Conservation (phyloP, 768 basidiomycete genomes). For the Kwoniella europaea region DNA sequence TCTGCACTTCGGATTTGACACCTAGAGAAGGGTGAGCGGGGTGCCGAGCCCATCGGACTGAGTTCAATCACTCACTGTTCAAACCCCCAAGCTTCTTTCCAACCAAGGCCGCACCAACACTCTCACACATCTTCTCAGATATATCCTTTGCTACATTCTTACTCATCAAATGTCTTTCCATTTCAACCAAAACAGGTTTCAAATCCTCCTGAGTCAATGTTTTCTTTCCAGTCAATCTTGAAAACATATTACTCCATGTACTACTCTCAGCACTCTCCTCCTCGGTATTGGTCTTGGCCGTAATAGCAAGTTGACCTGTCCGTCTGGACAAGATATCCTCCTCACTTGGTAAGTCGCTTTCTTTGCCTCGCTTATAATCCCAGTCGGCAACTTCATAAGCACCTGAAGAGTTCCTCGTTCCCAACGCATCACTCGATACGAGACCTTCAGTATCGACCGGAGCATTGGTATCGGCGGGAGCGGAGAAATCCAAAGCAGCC, state of each 20-base stretch:
- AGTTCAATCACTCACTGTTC: conserved; percentile 67
- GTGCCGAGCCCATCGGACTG: conserved; percentile 15
- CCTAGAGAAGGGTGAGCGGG: conserved; percentile 61
- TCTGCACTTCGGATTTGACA: conserved; percentile 79
- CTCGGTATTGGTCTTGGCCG: conserved; percentile 1
- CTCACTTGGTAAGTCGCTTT: conserved; percentile 52
- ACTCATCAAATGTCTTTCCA: conserved; percentile 98
- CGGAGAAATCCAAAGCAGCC: conserved; percentile 82
- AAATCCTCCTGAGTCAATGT: conserved; percentile 80
- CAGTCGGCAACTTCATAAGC: conserved; percentile 80
- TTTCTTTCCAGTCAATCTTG: conserved; percentile 80
- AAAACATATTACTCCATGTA: conserved; percentile 79
- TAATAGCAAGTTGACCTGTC: conserved; percentile 27
- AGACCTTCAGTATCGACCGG: conserved; percentile 52
- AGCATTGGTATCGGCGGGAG: conserved; percentile 64
- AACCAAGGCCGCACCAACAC: conserved; percentile 84
- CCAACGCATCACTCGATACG: conserved; percentile 64
- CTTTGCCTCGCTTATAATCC: conserved; percentile 69
- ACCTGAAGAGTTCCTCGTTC: conserved; percentile 72
- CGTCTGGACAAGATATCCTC: conserved; percentile 55
- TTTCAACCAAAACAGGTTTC: conserved; percentile 82
- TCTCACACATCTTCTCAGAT: conserved; percentile 89
- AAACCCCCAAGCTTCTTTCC: conserved; percentile 91
- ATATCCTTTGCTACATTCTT: conserved; percentile 99
- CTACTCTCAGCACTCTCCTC: conserved; percentile 47